Conservation (phyloP, 2,329 filamentous ascomycete genomes). For the Aspergillus glaucus region DNA sequence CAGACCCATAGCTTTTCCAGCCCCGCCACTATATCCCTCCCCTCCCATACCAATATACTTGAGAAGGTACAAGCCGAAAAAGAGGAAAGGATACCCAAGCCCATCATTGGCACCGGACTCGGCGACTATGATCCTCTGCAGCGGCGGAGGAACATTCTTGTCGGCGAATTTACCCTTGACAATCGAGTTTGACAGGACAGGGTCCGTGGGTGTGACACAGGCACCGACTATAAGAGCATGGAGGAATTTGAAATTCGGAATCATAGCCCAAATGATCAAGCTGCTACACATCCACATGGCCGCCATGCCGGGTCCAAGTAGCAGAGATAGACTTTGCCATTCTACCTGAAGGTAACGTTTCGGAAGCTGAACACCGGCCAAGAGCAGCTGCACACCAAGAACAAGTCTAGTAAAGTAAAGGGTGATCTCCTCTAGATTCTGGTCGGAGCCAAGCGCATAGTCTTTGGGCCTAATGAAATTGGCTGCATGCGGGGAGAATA, state of each 20-base stretch:
- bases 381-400: conserved; percentile 80
- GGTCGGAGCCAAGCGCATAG: conserved; percentile 56
- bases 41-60: conserved; percentile 62
- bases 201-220: conserved; percentile 89
- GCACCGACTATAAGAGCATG: conserved; percentile 75
- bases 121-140: conserved; percentile 74
- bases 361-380: conserved; percentile 82
- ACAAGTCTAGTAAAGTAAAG: conserved; percentile 82
- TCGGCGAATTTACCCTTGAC: conserved; percentile 93
- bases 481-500: conserved; percentile 70
- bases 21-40: conserved; percentile 51
- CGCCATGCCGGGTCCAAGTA: conserved; percentile 79
- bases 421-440: conserved; percentile 65
- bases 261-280: conserved; percentile 68
- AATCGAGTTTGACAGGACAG: conserved; percentile 79
- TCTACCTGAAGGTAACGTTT: conserved; percentile 71
- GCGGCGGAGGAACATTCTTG: conserved; percentile 72
- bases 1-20: conserved; percentile 61
- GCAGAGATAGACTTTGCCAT: conserved; percentile 67
- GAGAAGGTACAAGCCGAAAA: conserved; percentile 75
- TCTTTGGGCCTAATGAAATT: conserved; percentile 70
- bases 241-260: conserved; percentile 65
- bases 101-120: conserved; percentile 89
- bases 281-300: conserved; percentile 82
- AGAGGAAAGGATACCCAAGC: conserved; percentile 81